phyloP scores from a whole-genome alignment of 257 asterid species.

The Ilex asprella region DNA sequence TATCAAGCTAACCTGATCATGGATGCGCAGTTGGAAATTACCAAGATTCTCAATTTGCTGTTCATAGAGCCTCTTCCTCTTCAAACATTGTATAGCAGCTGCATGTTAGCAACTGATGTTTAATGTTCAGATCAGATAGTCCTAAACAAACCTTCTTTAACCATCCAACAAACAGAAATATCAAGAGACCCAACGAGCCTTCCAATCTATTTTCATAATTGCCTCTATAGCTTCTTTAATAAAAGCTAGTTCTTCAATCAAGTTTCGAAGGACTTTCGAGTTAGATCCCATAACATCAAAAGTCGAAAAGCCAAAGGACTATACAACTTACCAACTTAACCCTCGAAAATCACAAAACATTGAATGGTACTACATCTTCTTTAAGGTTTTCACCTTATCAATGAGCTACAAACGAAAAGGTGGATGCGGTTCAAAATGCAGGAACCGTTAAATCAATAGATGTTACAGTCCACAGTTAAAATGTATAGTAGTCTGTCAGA shows the following conservation, averaged over 20 bases:
- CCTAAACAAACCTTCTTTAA: background rate
- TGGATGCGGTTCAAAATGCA: no score
- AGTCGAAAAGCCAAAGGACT: background rate
- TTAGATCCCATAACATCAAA: background rate
- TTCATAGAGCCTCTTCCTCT: conserved; percentile 76
- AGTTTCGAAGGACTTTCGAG: no score
- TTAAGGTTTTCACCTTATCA: background rate
- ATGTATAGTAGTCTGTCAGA: no score
- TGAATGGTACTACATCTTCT: background rate
- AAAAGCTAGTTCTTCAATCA: background rate
- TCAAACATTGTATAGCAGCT: conserved; percentile 90
- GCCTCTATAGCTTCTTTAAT: background rate
- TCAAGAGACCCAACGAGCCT: background rate
- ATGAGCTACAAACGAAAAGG: no score
- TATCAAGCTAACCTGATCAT: conserved; percentile 57
- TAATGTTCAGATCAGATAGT: background rate
- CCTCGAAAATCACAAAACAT: background rate
- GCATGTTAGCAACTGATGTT: conserved; percentile 15
- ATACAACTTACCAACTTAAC: no score
- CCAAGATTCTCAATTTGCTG: conserved; percentile 76
- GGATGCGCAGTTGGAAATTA: conserved; percentile 75
- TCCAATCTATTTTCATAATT: no score
- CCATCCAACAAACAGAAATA: background rate
- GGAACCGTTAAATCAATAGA: no score
- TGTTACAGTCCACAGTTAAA: no score